Evolutionary conservation across 257 asterid genomes (phyloP), one percentile per base, ranked within the genome.

Genomic region (Nicotiana otophora): DNA sequence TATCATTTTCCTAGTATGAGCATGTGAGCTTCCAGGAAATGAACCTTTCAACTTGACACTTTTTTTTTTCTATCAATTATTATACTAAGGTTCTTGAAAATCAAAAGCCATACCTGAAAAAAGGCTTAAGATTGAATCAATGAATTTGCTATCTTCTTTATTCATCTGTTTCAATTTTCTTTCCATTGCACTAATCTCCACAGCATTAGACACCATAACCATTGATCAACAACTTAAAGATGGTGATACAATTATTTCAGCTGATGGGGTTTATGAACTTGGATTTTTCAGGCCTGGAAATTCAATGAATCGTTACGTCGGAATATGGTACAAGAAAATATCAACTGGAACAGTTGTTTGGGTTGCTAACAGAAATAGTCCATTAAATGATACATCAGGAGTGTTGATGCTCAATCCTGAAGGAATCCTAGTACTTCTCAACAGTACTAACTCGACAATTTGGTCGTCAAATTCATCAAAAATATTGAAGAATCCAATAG

Each of bases 261-360:
- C 83, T 26, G 65, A 30, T 67, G 83, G 78, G 16, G 74, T 28
- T 23, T 81, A 46, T 67, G 83, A 81, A 51, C 83, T 81, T 0
- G 83, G 83, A 64, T 67, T 81, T 53, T 81, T 81, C 83, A 65
- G 78, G 33, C 83, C 83, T 9, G 83, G 83, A 48, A 67, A 30
- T 10, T 66, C 87, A 62, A 81, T 4, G 4, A 87, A 87, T 84
- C 78, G 88, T 1, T 85, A 87, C 53, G 31, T 85, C 8, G 88
- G 90, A 11, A 80, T 87, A 39, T 87, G 90, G 90, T 85, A 85
- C 88, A 85, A 72, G 30, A 85, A 85, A 3, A 83, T 87, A 10
- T 69, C 88, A 48, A 81, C 78, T 3, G 67, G 8, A 30, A 82
- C 86, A 0, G 31, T 76, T 12, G 87, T 85, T 3, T 87, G 90